Conservation (phyloP, 805 yeast species). For the Yarrowia hollandica region DNA sequence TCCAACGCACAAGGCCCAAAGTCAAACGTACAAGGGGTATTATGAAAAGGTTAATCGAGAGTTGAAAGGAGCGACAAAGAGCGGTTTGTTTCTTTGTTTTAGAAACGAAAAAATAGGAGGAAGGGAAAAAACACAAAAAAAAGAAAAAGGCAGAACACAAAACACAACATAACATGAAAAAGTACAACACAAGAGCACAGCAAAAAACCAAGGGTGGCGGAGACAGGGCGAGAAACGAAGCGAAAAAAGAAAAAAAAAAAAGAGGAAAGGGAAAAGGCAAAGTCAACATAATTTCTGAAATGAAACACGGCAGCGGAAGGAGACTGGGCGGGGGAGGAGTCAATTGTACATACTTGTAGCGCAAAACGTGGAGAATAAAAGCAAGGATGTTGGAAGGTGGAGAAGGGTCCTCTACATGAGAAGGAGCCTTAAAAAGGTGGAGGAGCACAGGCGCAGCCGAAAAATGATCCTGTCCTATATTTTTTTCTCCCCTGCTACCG, state of each 20-base stretch:
- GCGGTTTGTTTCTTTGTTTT: slow-evolving; percentile 7
- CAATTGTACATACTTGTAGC: no score
- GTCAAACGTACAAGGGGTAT: slow-evolving; percentile 21
- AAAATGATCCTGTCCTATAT: no score
- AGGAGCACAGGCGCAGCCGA: no score
- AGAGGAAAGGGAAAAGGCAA: neutral
- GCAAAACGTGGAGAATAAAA: neutral
- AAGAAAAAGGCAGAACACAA: no score
- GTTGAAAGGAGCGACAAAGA: slow-evolving; percentile 2
- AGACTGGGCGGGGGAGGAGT: neutral
- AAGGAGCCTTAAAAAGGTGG: no score
- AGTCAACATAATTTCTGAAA: neutral
- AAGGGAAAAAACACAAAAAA: neutral
- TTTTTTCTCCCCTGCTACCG: no score
- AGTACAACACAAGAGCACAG: neutral
- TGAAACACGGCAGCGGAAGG: slow-evolving; percentile 7
- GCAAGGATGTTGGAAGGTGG: neutral
- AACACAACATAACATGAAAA: slow-evolving; percentile 1
- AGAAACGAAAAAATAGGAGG: neutral
- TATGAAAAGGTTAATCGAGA: slow-evolving; percentile 15
- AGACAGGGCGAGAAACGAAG: slow-evolving; percentile 9
- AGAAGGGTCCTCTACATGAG: no score
- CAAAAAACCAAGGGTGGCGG: slow-evolving; percentile 8
- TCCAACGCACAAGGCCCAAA: slow-evolving; percentile 27
- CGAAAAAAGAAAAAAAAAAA: neutral